Evolutionary conservation across 2,329 filamentous ascomycete genomes (phyloP).

Genomic region (Epichloe baconii): DNA sequence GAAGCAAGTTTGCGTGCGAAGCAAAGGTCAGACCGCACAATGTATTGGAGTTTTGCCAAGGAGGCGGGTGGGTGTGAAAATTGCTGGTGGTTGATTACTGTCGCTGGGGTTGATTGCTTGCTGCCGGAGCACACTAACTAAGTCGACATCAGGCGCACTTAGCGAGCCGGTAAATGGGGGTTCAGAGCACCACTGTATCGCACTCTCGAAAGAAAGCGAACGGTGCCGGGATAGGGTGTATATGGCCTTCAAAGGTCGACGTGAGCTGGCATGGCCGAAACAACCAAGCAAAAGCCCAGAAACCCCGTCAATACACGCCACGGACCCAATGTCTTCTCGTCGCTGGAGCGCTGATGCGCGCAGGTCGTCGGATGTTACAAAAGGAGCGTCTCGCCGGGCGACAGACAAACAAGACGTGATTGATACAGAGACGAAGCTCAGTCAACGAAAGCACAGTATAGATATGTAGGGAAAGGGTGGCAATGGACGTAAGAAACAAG

Average conservation of each 20-base stretch:
- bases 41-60: not conserved
- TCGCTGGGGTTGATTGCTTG: not conserved
- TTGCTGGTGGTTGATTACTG: not conserved
- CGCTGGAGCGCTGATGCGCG: not conserved
- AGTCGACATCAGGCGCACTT: slow-evolving; percentile 2
- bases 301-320: not conserved
- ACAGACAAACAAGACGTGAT: not conserved
- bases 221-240: not conserved
- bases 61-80: not conserved
- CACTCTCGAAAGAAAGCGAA: not conserved
- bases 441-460: not conserved
- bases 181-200: not conserved
- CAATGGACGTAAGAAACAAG: not conserved
- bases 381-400: not conserved
- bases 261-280: not conserved
- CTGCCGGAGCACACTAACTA: not conserved
- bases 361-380: not conserved
- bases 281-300: not conserved
- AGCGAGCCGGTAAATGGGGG: not conserved
- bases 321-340: not conserved
- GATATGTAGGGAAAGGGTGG: not conserved
- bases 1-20: not conserved
- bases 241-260: not conserved
- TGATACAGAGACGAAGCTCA: not conserved
- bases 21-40: not conserved